phyloP scores from a whole-genome alignment of 1,284 basidiomycete genomes.

The Spongispora temasekensis region DNA sequence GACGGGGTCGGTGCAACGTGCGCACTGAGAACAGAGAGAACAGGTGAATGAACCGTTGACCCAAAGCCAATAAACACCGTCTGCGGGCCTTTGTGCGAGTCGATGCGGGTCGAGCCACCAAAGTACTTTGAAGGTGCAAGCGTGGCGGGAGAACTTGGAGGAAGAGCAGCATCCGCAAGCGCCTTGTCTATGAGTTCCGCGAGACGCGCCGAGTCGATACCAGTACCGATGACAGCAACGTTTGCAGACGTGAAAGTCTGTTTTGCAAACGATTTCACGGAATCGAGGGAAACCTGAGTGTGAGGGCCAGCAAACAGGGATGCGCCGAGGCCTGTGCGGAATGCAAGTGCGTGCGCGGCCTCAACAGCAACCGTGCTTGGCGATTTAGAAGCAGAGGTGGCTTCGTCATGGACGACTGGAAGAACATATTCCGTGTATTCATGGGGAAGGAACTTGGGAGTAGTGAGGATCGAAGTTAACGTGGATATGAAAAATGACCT shows the following conservation, averaged over 20 bases:
- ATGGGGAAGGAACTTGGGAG: constrained; percentile 81
- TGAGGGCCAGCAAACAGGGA: constrained; percentile 83
- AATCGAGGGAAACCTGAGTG: constrained; percentile 61
- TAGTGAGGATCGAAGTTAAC: constrained; percentile 80
- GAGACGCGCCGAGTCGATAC: constrained; percentile 75
- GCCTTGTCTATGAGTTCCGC: constrained; percentile 72
- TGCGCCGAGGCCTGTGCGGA: constrained; percentile 88
- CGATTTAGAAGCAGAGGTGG: constrained; percentile 59
- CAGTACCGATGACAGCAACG: constrained; percentile 84
- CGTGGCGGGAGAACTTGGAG: constrained; percentile 43
- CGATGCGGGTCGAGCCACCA: constrained; percentile 82
- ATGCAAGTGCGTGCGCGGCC: constrained; percentile 84
- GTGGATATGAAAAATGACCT: constrained; percentile 88
- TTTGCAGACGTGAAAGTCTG: constrained; percentile 76
- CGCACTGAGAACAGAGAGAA: constrained; percentile 76
- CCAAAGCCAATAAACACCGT: constrained; percentile 87
- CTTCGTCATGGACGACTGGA: constrained; percentile 74
- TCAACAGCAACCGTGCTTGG: constrained; percentile 75
- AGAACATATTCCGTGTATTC: constrained; percentile 87
- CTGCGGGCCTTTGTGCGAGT: constrained; percentile 61
- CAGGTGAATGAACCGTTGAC: constrained; percentile 61
- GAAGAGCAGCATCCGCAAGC: constrained; percentile 51
- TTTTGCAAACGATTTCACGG: constrained; percentile 74
- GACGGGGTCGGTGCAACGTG: constrained; percentile 72
- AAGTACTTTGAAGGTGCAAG: constrained; percentile 63